A percentile compares a stretch with the other conserved stretches of the same genome.
Evolutionary conservation across 805 yeast genomes (phyloP).

Genomic region (Candida silvicultrix): DNA sequence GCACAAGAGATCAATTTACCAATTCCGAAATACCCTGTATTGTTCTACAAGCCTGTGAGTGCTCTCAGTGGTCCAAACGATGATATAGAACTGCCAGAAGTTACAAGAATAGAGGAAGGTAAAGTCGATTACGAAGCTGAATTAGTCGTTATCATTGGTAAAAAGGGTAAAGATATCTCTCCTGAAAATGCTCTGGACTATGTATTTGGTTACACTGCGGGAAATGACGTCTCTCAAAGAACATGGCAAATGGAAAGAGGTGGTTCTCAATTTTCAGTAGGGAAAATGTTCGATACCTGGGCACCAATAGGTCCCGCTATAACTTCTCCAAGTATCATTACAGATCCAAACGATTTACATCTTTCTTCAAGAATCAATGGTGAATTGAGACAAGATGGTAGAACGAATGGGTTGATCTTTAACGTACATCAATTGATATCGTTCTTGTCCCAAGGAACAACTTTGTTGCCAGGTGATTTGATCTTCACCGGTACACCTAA

Average conservation of each 20-base stretch:
- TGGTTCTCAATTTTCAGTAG: constrained; percentile 20
- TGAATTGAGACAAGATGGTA: constrained; percentile 36
- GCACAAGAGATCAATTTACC: constrained; percentile 33
- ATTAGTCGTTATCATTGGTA: constrained; percentile 47
- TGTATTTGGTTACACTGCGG: constrained; percentile 46
- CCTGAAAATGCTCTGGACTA: constrained; percentile 37
- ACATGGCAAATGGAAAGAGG: constrained; percentile 1
- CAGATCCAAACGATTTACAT: constrained; percentile 25
- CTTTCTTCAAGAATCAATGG: constrained; percentile 41
- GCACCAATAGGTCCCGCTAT: constrained; percentile 54
- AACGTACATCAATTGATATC: constrained; percentile 35
- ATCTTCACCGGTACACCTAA: constrained; percentile 53
- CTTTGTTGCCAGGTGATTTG: constrained; percentile 46
- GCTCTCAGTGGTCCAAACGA: constrained; percentile 37
- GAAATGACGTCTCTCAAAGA: constrained; percentile 47
- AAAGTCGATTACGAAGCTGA: constrained; percentile 50
- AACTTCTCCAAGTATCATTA: constrained; percentile 28
- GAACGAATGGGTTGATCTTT: constrained; percentile 44
- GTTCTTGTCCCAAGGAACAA: constrained; percentile 44
- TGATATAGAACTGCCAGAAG: constrained; percentile 34
- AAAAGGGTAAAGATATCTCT: constrained; percentile 36
- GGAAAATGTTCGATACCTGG: constrained; percentile 50
- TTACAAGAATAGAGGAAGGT: constrained; percentile 26
- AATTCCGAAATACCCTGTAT: constrained; percentile 41
- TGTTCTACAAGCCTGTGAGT: constrained; percentile 45